Percentiles rank a stretch among this genome's conserved stretches.
phyloP scores from a whole-genome alignment of 768 basidiomycete species.

The Suillus decipiens region DNA sequence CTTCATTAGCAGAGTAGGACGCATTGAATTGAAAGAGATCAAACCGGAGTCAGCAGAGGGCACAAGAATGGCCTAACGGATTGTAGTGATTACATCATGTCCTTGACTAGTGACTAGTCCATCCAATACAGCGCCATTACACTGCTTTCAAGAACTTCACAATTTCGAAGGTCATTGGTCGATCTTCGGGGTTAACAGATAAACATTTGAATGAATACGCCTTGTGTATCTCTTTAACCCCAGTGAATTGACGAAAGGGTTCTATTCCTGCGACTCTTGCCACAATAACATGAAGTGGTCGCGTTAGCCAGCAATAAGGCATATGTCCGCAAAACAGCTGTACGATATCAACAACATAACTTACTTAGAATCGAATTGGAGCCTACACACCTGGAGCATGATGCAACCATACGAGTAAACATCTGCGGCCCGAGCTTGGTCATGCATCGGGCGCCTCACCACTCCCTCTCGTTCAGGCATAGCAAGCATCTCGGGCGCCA shows the following conservation, averaged over 20 bases:
- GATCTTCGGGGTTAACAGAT: background rate
- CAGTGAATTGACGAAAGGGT: background rate
- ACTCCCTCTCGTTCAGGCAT: conserved; percentile 14
- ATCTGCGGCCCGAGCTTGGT: conserved; percentile 29
- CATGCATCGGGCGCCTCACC: background rate
- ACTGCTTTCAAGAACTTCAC: background rate
- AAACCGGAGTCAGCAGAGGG: conserved; percentile 31
- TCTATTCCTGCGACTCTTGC: background rate
- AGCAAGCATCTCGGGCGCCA: conserved; percentile 30
- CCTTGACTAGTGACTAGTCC: too few species aligned
- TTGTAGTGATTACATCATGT: background rate
- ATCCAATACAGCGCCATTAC: background rate
- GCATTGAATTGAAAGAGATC: conserved; percentile 35
- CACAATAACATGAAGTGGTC: conserved; percentile 22
- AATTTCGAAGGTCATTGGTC: background rate
- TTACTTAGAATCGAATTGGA: conserved; percentile 24
- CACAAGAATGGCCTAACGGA: conserved; percentile 1
- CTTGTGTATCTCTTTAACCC: background rate
- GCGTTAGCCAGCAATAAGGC: conserved; percentile 13
- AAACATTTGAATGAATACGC: background rate
- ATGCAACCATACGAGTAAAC: conserved; percentile 44
- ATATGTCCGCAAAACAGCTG: conserved; percentile 27
- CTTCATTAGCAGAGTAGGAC: conserved; percentile 31
- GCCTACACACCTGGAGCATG: conserved; percentile 23
- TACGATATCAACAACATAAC: background rate